Base-by-base conservation (phyloP, 2,329 filamentous ascomycete genomes). In the Xylariales sp. region DNA sequence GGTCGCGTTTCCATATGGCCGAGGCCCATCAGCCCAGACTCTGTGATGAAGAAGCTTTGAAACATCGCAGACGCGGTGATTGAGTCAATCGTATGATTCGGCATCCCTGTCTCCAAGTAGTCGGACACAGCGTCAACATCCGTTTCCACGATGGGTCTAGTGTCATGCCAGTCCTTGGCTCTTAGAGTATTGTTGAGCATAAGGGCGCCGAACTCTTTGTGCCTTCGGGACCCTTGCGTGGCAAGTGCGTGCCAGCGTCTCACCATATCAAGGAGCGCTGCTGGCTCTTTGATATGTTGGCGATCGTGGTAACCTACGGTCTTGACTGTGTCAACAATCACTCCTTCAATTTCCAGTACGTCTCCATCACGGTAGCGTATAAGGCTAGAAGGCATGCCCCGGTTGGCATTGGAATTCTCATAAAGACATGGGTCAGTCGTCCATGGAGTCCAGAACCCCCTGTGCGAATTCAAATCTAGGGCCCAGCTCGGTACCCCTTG, bases 41-140 rank as follows among this genome's bases (percentile, higher is more conserved):
- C 25, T 18, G 37, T 39, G 18, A 39, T 29, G 27, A 39, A 39
- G 37, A 39, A 39, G 5, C 24, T 15, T 4, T 27, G 25, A 7
- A 19, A 29, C 15, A 11, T 18, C 7, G 29, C 31, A 2, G 37
- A 3, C 7, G 24, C 9, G 4, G 14, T 15, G 3, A 39, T 14
- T 3, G 25, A 31, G 8, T 31, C 29, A 14, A 31, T 31, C 8
- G 29, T 31, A 8, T 9, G 7, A 15, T 14, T 31, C 8, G 29
- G 29, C n/a, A 12, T 31, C n/a, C 29, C 29, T 3, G 29, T 31
- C 8, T 31, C n/a, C 29, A 31, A 7, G 3, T 10, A 9, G 8
- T 31, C 29, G n/a, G 16, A 31, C 6, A 31, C n/a, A 15, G 8
- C 29, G 7, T 31, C 12, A 14, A 31, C 7, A 3, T 31, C 29